phyloP scores from a whole-genome alignment of 345 rosid genomes.

The Eucalyptus leucophloia region DNA sequence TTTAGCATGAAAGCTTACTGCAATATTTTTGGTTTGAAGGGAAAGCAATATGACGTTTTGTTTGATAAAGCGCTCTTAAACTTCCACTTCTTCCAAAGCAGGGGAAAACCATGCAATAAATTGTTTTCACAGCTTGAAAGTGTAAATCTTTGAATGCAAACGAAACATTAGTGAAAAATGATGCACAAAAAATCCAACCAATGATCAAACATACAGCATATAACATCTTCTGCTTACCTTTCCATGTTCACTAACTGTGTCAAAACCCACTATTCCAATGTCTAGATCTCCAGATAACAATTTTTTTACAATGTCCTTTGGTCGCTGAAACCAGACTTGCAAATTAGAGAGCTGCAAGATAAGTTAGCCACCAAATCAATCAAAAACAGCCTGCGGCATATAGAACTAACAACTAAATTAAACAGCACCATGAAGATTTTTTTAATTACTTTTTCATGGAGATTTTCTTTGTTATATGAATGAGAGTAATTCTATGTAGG shows the following conservation, averaged over 20 bases:
- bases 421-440: fast-evolving
- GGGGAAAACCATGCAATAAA: background rate
- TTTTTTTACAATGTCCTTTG: slow-evolving; percentile 86
- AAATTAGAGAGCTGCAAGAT: slow-evolving; percentile 42
- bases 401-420: background rate
- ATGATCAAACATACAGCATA: background rate
- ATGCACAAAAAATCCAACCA: background rate
- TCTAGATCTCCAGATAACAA: slow-evolving; percentile 87
- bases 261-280: slow-evolving; percentile 89
- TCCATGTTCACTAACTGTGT: slow-evolving; percentile 78
- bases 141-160: background rate
- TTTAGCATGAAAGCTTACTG: background rate
- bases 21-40: background rate
- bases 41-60: background rate
- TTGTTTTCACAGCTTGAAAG: background rate
- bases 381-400: background rate
- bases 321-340: slow-evolving; percentile 98
- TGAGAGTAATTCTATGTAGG: background rate
- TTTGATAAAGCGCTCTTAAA: background rate
- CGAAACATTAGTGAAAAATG: background rate
- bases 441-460: background rate
- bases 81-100: background rate
- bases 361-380: background rate
- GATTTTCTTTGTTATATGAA: background rate
- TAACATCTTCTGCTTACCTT: slow-evolving; percentile 24